phyloP scores from a whole-genome alignment of 2,329 filamentous ascomycete species.

The Aspergillus melleus region DNA sequence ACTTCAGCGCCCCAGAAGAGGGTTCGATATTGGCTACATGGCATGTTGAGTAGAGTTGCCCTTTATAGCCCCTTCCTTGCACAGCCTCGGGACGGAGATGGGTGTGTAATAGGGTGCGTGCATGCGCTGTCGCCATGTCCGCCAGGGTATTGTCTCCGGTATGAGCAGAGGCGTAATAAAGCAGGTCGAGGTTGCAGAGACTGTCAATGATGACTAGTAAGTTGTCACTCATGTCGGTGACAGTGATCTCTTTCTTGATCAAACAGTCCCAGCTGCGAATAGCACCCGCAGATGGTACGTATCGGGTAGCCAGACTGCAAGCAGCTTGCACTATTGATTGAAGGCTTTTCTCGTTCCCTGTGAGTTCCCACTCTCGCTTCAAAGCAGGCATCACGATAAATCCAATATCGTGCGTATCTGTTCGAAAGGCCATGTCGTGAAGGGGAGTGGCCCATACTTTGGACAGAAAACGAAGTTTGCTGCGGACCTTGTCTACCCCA shows the following conservation, averaged over 20 bases:
- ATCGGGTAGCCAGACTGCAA: constrained; percentile 33
- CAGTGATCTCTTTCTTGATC: constrained; percentile 13
- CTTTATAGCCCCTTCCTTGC: constrained; percentile 1
- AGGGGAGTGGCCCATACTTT: constrained; percentile 17
- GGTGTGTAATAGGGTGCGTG: constrained; percentile 35
- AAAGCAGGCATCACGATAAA: constrained; percentile 55
- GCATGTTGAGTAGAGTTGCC: constrained; percentile 16
- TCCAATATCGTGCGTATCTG: constrained; percentile 56
- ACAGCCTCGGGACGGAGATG: constrained; percentile 32
- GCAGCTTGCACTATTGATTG: constrained; percentile 16
- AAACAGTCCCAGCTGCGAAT: constrained; percentile 36
- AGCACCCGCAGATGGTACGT: constrained; percentile 38
- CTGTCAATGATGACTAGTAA: constrained; percentile 47
- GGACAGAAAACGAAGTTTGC: constrained; percentile 13
- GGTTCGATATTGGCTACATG: constrained; percentile 26
- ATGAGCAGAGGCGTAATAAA: constrained; percentile 38
- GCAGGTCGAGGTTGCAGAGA: constrained; percentile 43
- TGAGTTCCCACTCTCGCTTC: constrained; percentile 50
- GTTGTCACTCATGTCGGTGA: constrained; percentile 37
- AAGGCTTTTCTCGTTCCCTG: constrained; percentile 18
- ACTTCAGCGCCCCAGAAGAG: constrained; percentile 13
- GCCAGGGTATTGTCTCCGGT: constrained; percentile 26
- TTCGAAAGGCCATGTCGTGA: constrained; percentile 33
- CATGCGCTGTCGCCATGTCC: constrained; percentile 41
- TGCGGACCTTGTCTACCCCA: neutral